Evolutionary conservation across 768 basidiomycete species (phyloP).

Genomic region (Hortiboletus campestris): DNA sequence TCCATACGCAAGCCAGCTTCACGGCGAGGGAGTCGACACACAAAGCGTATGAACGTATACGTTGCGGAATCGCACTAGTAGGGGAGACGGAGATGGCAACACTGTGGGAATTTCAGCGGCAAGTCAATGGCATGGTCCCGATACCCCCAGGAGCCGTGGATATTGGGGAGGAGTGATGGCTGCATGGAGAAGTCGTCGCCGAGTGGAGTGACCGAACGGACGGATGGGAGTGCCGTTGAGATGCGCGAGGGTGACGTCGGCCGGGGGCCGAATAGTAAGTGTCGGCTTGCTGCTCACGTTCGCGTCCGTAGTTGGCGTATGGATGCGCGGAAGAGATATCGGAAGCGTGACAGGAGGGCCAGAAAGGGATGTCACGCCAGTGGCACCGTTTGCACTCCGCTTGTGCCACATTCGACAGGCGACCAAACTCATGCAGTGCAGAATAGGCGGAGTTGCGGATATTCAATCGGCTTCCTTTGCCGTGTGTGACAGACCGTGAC

Average conservation of each 20-base stretch:
- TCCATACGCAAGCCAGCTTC: background rate
- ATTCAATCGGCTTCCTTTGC: too few species aligned
- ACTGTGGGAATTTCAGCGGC: background rate
- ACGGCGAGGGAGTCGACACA: background rate
- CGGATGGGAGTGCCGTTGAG: background rate
- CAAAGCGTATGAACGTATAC: background rate
- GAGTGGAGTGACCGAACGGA: background rate
- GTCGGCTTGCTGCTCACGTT: slow-evolving; percentile 49
- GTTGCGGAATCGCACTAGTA: background rate
- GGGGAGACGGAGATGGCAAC: background rate
- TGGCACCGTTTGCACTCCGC: too few species aligned
- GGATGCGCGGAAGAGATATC: slow-evolving; percentile 74
- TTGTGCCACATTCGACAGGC: too few species aligned
- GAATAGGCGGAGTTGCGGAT: too few species aligned
- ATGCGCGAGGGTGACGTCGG: slow-evolving; percentile 76
- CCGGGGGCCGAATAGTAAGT: slow-evolving; percentile 66
- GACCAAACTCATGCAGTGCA: too few species aligned
- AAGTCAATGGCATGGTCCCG: background rate
- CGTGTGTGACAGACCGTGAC: too few species aligned
- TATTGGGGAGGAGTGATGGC: background rate
- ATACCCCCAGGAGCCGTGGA: background rate
- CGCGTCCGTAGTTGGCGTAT: slow-evolving; percentile 45
- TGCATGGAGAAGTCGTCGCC: background rate
- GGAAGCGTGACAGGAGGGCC: too few species aligned
- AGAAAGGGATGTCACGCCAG: too few species aligned